phyloP scores from a whole-genome alignment of 2,329 filamentous ascomycete species.

The Sordariomycetes sp. region DNA sequence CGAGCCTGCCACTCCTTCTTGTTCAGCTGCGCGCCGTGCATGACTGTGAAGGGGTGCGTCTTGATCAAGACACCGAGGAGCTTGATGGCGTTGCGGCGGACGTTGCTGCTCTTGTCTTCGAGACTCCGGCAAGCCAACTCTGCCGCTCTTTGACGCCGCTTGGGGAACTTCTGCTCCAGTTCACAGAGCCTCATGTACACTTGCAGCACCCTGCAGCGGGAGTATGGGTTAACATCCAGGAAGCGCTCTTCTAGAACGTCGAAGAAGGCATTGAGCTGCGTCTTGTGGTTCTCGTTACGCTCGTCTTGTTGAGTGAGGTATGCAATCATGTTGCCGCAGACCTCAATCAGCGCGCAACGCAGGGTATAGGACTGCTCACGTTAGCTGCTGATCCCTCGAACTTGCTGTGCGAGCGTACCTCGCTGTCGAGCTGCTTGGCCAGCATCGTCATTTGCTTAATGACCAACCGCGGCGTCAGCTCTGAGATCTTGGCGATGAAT shows the following conservation, averaged over 20 bases:
- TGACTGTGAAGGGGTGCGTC: constrained; percentile 86
- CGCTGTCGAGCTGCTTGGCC: constrained; percentile 90
- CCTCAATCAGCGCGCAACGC: constrained; percentile 87
- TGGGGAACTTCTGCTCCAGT: constrained; percentile 92
- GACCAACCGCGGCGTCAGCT: constrained; percentile 81
- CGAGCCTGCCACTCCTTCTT: constrained; percentile 78
- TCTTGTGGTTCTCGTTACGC: constrained; percentile 84
- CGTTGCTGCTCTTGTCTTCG: constrained; percentile 97
- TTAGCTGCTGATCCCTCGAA: constrained; percentile 10
- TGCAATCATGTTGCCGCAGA: constrained; percentile 89
- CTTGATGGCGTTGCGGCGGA: constrained; percentile 90
- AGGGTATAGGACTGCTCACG: constrained; percentile 70
- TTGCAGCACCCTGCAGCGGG: constrained; percentile 82
- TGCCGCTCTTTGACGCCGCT: constrained; percentile 77
- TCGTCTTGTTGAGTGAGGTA: constrained; percentile 90
- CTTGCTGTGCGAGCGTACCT: constrained; percentile 40
- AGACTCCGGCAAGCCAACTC: constrained; percentile 83
- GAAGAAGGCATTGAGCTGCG: constrained; percentile 93
- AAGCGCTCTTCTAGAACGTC: constrained; percentile 95
- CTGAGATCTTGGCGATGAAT: constrained; percentile 88
- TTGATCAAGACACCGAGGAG: constrained; percentile 80
- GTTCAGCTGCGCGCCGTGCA: constrained; percentile 81
- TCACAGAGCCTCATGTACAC: constrained; percentile 90
- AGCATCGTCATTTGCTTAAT: constrained; percentile 97
- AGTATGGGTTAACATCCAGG: constrained; percentile 94